These are phyloP conservation scores for Wallacemonas sp. DNA, from an alignment of 208 protist species.

Conservation along the genomic window DNA sequence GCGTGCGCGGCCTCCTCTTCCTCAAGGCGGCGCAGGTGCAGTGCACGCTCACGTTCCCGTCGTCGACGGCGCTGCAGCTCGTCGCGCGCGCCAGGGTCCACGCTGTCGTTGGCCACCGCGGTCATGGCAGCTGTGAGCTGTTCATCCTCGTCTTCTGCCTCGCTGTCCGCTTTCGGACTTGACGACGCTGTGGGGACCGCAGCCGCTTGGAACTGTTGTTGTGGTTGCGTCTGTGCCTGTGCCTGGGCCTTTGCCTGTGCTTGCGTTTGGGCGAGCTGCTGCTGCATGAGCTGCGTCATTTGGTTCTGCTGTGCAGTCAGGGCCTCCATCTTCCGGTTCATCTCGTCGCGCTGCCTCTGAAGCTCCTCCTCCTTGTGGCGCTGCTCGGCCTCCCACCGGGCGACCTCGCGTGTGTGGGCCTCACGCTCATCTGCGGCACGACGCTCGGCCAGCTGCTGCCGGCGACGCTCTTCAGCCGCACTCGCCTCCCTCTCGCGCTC, in stretches of 20 bases:
- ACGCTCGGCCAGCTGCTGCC: slow-evolving; percentile 22
- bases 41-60: slow-evolving; percentile 71
- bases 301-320: not conserved
- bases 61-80: slow-evolving; percentile 66
- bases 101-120: not conserved
- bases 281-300: slow-evolving; percentile 33
- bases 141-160: slow-evolving; percentile 6
- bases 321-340: slow-evolving; percentile 26
- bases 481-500: slow-evolving; percentile 16
- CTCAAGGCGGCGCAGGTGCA: slow-evolving; percentile 61
- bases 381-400: slow-evolving; percentile 38
- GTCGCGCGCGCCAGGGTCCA: slow-evolving; percentile 9
- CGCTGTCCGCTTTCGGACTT: too few relatives aligned
- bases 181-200: too few relatives aligned
- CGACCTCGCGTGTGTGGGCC: slow-evolving; percentile 32
- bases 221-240: slow-evolving; percentile 9
- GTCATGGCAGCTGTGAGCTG: not conserved
- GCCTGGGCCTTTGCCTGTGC: slow-evolving; percentile 9
- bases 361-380: slow-evolving; percentile 41
- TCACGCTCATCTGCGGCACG: slow-evolving; percentile 32
- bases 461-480: slow-evolving; percentile 23
- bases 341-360: slow-evolving; percentile 43
- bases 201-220: too few relatives aligned
- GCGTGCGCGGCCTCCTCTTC: slow-evolving; percentile 80
- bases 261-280: slow-evolving; percentile 32